These are phyloP conservation scores for Bremia lactucae DNA, from an alignment of 352 stramenopile species.

Conservation along the genomic window DNA sequence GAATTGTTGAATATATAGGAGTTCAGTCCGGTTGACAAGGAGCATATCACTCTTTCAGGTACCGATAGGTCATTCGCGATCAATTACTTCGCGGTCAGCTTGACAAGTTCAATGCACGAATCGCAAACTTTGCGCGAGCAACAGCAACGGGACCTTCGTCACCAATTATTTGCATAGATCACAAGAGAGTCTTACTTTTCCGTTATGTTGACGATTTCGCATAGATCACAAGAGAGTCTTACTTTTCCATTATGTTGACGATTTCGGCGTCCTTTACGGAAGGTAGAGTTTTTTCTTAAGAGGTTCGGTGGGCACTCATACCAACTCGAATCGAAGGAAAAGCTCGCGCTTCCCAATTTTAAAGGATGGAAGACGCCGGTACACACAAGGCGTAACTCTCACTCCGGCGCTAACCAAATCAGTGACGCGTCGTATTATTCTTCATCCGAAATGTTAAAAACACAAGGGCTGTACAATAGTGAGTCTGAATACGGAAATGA, in stretches of 20 bases:
- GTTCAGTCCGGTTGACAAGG: too few relatives aligned
- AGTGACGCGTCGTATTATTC: constrained; percentile 12
- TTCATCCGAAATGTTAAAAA: constrained; percentile 24
- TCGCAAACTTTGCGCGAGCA: constrained; percentile 63
- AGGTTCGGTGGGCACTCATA: constrained; percentile 21
- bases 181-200: too few relatives aligned
- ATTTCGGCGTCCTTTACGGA: constrained; percentile 6
- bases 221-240: constrained; percentile 53
- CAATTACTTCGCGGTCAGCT: constrained; percentile 77
- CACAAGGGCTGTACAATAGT: constrained; percentile 16
- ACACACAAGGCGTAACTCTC: constrained; percentile 17
- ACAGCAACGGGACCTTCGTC: constrained; percentile 64
- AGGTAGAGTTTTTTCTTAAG: constrained; percentile 7
- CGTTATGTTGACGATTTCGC: too few relatives aligned
- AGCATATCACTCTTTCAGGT: too few relatives aligned
- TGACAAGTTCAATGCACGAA: constrained; percentile 64
- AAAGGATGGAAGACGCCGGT: not conserved
- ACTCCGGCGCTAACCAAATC: constrained; percentile 12
- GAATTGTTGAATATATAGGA: too few relatives aligned
- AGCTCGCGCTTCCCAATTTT: constrained; percentile 9
- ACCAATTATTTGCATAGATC: constrained; percentile 70
- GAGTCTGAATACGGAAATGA: constrained; percentile 12
- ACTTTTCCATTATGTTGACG: constrained; percentile 24
- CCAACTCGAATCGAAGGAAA: constrained; percentile 17
- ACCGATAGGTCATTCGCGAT: constrained; percentile 67